Base-by-base conservation (phyloP, 495 filamentous ascomycete genomes). In the Neurospora tetraspora region DNA sequence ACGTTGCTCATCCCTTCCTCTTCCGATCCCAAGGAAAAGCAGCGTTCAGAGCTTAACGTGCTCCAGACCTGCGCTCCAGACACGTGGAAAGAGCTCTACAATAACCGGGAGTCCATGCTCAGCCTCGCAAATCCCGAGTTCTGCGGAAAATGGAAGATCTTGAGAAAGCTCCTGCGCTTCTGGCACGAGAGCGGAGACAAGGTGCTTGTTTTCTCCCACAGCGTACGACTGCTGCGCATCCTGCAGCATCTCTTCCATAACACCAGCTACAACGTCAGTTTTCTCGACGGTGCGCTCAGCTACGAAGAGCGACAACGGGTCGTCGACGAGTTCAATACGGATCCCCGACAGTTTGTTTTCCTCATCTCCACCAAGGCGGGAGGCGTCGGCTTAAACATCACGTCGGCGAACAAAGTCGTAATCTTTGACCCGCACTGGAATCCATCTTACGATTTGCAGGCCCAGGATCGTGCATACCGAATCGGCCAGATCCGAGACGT, bases 341-440 rank as follows among this genome's bases (percentile, higher is more conserved):
- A 97, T 77, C 90, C 94, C 0, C 82, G 81, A 9, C 93, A 96
- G 74, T 99, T 99, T 76, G 94, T 98, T 23, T 99, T 99, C 78
- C 85, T 99, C 61, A 98, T 99, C 75, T 95, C 92, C 20, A 98
- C 96, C 23, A 93, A 92, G 78, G 93, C 96, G 18, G 96, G 96
- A 38, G 95, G 95, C 34, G 81, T 86, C 9, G 95, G 94, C 0
- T 84, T 98, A 10, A 99, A 99, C 78, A 99, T 99, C 79, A 97
- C 96, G 4, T 95, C 93, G 1, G 96, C 96, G 12, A 99, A 99
- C 83, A 98, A 98, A 81, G 95, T 99, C 11, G 96, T 99, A 23
- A 93, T 99, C 42, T 91, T 98, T 45, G 96, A 99, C 78, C 96
- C 96, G 0, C 97, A 98, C 77, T 99, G 96, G 96, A 99, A 99